A percentile compares a stretch with the other conserved stretches of the same genome.
phyloP scores from a whole-genome alignment of 2,329 filamentous ascomycete genomes.

The Colletotrichum higginsianum region DNA sequence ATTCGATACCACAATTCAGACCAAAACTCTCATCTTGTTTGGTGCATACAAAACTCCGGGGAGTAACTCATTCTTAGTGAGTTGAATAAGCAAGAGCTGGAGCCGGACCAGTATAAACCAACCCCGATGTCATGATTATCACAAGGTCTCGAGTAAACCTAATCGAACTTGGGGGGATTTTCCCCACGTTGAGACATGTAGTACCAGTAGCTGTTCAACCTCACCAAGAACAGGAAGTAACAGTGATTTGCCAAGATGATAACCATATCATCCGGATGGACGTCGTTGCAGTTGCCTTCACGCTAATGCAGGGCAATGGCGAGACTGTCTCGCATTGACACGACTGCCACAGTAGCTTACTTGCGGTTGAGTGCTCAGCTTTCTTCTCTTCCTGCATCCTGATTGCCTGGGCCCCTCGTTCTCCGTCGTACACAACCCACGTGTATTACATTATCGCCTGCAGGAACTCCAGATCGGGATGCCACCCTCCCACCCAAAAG shows the following conservation, averaged over 20 bases:
- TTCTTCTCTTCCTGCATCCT: neutral
- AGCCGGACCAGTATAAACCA: too few relatives aligned
- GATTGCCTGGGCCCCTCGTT: too few relatives aligned
- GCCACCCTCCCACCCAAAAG: neutral
- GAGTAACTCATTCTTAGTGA: neutral
- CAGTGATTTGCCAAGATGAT: neutral
- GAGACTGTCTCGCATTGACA: neutral
- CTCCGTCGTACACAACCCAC: too few relatives aligned
- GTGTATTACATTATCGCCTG: too few relatives aligned
- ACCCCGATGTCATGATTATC: too few relatives aligned
- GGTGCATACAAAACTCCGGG: neutral
- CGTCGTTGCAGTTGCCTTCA: neutral
- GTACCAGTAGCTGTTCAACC: too few relatives aligned
- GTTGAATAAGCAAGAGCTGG: too few relatives aligned
- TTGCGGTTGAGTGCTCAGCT: neutral
- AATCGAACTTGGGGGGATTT: too few relatives aligned
- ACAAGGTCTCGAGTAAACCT: too few relatives aligned
- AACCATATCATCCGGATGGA: too few relatives aligned
- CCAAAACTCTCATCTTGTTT: neutral
- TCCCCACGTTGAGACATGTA: too few relatives aligned
- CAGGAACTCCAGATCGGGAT: neutral
- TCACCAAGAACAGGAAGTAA: too few relatives aligned
- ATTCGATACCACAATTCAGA: constrained; percentile 10
- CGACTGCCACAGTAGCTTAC: neutral
- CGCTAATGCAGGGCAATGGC: neutral